Evolutionary conservation across 2,329 filamentous ascomycete species (phyloP), one percentile per base, ranked within the genome.

Genomic region (Rhynchosporium agropyri): DNA sequence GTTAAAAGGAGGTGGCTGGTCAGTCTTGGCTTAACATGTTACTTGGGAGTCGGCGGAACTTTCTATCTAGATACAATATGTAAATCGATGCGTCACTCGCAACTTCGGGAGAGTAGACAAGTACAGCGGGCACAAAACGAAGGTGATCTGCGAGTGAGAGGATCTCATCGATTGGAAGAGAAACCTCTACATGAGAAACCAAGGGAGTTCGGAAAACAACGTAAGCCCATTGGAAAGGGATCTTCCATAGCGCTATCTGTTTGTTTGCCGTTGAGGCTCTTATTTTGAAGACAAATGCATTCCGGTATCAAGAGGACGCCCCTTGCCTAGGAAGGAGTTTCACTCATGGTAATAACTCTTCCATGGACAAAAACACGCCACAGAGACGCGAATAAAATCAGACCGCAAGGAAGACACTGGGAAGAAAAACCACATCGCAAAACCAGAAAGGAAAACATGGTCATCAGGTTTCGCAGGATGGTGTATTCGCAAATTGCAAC

Each of bases 371-470:
- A 36, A 68, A 68, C 61, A 65, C 69, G 64, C 62, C 65, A 33
- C 61, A 65, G 65, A 69, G 58, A 60, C 58, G 58, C 58, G 58
- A 60, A 61, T 62, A 70, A 69, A 67, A 64, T 36, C 33, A 36
- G 33, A 71, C 66, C 67, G 67, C 70, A 68, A 68, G 61, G 60
- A 10, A 65, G 70, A 68, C 36, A 40, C 15, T 36, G 31, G 33
- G 56, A 29, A 56, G 38, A 65, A 68, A 67, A 65, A 36, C 33
- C 33, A 36, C 64, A 70, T 71, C 67, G 69, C 67, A 72, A 36
- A 53, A 73, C 65, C 70, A 71, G 67, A 74, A 74, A 70, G 67
- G 67, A 74, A 74, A 74, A 73, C 72, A 74, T 74, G 70, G 72
- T 74, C 72, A 69, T 75, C 69, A 74, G 68, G 67, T 67, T 68